Evolutionary conservation across 2,329 filamentous ascomycete genomes (phyloP).

Genomic region (Beauveria sp.): DNA sequence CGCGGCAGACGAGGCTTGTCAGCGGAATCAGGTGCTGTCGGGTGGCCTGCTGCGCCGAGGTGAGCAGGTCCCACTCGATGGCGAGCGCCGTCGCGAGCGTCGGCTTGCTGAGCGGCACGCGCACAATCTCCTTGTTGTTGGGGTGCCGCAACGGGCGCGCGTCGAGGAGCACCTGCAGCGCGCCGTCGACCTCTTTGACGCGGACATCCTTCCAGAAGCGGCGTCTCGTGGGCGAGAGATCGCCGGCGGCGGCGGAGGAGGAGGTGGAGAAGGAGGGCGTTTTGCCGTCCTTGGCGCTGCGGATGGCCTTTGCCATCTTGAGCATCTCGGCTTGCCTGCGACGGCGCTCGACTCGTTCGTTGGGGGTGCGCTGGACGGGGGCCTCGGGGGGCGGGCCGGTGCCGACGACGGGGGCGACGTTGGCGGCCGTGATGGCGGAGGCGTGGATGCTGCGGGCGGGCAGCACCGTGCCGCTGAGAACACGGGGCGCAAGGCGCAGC

Average conservation of each 20-base stretch:
- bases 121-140: constrained; percentile 62
- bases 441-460: constrained; percentile 25
- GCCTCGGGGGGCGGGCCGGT: constrained; percentile 53
- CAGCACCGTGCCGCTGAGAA: constrained; percentile 13
- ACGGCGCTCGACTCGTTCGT: constrained; percentile 42
- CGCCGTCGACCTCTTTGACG: constrained; percentile 56
- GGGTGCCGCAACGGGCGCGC: constrained; percentile 70
- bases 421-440: constrained; percentile 30
- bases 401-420: constrained; percentile 45
- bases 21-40: constrained; percentile 84
- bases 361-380: constrained; percentile 34
- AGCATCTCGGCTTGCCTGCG: constrained; percentile 48
- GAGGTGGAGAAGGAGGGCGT: neutral
- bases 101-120: constrained; percentile 66
- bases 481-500: constrained; percentile 27
- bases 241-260: neutral
- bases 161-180: constrained; percentile 66
- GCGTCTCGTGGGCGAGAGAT: constrained; percentile 43
- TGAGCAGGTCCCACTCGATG: constrained; percentile 85
- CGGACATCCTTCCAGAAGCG: constrained; percentile 85
- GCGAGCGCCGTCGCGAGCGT: constrained; percentile 80
- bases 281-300: constrained; percentile 27
- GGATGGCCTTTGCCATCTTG: constrained; percentile 42
- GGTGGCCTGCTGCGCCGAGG: constrained; percentile 73
- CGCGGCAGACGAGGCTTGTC: constrained; percentile 76